Base-by-base conservation (phyloP, 805 yeast species). In the Candida odintsovae region DNA sequence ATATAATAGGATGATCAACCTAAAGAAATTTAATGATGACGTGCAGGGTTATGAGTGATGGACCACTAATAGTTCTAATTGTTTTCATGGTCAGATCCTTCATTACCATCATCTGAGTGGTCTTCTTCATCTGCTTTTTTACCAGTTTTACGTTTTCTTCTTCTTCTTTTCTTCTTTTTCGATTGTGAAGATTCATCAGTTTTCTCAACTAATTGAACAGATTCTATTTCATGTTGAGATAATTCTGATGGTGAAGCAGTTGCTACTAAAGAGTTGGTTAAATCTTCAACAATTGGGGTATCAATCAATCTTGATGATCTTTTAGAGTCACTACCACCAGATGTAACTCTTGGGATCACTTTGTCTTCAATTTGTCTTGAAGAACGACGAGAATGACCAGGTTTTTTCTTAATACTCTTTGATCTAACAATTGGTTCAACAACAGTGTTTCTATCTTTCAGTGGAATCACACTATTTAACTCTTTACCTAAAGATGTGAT, bases 381-480 rank as follows among this genome's bases (percentile, higher is more conserved):
- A 6, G 39, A 36, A 36, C 25, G 39, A 19, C 39, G 22, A 8
- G 39, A 36, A 11, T 36, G 22, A 20, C 39, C 26, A 8, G 25
- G 22, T 42, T 21, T 33, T 11, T 13, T 19, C 26, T 28, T 19
- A 12, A 38, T 25, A 13, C 23, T 36, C 19, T 36, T 36, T 13
- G 39, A 19, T 36, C 23, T 36, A 9, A 20, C 44, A 2, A 41
- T 48, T 15, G 47, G 25, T 8, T 50, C 51, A 6, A 51, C 23
- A 16, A 49, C 39, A 3, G 51, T 42, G 2, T 38, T 35, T 37
- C 61, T 48, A 40, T 59, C 61, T 13, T 51, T 49, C 9, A 36
- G 19, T 38, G 62, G 62, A 10, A 57, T 57, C 1, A 50, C 33
- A 10, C 49, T 43, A 39, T 57, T 58, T 26, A 59, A 44, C 9